Percentiles rank a stretch among this genome's conserved stretches.
Conservation (phyloP, 2,329 filamentous ascomycete genomes). For the Alternaria infectoria region DNA sequence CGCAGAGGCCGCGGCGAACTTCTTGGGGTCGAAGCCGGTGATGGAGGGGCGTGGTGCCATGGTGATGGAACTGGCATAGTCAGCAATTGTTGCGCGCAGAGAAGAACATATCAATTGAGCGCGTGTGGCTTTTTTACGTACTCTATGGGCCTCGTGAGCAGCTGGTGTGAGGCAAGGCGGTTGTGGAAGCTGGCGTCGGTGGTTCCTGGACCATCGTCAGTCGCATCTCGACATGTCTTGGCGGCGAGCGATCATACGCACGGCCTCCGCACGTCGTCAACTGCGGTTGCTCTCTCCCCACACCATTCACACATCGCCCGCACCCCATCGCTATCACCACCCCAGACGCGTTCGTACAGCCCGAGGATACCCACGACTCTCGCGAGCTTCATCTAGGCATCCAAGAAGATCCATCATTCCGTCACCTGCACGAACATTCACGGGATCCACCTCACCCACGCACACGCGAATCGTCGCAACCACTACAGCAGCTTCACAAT, state of each 20-base stretch:
- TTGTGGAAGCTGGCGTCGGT: constrained; percentile 26
- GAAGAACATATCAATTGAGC: constrained; percentile 2
- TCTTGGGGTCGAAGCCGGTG: constrained; percentile 89
- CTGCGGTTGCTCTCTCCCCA: constrained; percentile 8
- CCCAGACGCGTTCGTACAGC: neutral
- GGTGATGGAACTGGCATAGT: constrained; percentile 29
- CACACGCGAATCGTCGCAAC: constrained; percentile 24
- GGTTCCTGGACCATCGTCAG: constrained; percentile 21
- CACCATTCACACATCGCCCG: constrained; percentile 4
- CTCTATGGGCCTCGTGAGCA: constrained; percentile 34
- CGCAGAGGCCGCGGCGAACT: constrained; percentile 75
- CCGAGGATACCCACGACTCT: neutral
- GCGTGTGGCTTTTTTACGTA: constrained; percentile 13
- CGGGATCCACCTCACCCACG: neutral
- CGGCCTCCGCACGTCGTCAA: constrained; percentile 7
- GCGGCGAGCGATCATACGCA: constrained; percentile 17
- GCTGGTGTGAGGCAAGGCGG: constrained; percentile 22
- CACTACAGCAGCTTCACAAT: constrained; percentile 49
- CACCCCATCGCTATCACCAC: constrained; percentile 1
- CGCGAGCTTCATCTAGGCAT: neutral
- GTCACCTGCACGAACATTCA: neutral
- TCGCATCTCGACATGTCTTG: constrained; percentile 20
- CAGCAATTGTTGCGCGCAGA: constrained; percentile 12
- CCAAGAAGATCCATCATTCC: neutral
- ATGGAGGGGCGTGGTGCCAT: constrained; percentile 72